Percentiles rank a stretch among this genome's conserved stretches.
phyloP scores from a whole-genome alignment of 2,329 filamentous ascomycete species.

The Fusarium sp. region DNA sequence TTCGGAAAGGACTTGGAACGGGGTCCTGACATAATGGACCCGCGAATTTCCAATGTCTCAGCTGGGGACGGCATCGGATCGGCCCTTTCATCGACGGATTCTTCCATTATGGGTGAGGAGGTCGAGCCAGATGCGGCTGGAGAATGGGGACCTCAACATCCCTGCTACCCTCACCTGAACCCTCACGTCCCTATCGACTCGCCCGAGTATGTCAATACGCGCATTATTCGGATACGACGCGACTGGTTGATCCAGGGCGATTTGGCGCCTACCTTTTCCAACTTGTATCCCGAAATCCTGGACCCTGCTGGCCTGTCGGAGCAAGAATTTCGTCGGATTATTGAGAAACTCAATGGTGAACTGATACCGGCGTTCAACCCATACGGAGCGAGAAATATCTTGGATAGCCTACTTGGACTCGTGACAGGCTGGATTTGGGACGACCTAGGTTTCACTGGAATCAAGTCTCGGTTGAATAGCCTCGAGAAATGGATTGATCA shows the following conservation, averaged over 20 bases:
- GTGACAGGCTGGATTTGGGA: constrained; percentile 96
- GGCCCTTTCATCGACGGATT: constrained; percentile 67
- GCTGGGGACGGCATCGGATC: constrained; percentile 65
- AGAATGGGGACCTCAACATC: constrained; percentile 93
- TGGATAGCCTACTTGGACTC: constrained; percentile 84
- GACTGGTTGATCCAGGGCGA: constrained; percentile 95
- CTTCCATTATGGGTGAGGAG: constrained; percentile 73
- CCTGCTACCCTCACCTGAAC: constrained; percentile 94
- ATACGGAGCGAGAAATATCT: constrained; percentile 78
- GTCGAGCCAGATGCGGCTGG: constrained; percentile 76
- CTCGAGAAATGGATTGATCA: constrained; percentile 86
- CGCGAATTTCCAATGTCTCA: constrained; percentile 61
- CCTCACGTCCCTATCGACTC: constrained; percentile 87
- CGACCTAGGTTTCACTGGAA: constrained; percentile 81
- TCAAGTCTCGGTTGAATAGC: constrained; percentile 76
- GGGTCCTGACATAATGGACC: constrained; percentile 60
- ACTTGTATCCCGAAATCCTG: constrained; percentile 95
- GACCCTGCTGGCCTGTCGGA: constrained; percentile 86
- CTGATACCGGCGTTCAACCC: constrained; percentile 85
- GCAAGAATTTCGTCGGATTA: constrained; percentile 84
- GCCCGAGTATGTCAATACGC: constrained; percentile 79
- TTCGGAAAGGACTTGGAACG: constrained; percentile 67
- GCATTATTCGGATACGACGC: constrained; percentile 89
- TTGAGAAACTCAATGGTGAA: constrained; percentile 84
- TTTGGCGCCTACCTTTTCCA: constrained; percentile 91